Evolutionary conservation across 176 grass and related monocot species (phyloP).

Genomic region (Juncus inflexus): DNA sequence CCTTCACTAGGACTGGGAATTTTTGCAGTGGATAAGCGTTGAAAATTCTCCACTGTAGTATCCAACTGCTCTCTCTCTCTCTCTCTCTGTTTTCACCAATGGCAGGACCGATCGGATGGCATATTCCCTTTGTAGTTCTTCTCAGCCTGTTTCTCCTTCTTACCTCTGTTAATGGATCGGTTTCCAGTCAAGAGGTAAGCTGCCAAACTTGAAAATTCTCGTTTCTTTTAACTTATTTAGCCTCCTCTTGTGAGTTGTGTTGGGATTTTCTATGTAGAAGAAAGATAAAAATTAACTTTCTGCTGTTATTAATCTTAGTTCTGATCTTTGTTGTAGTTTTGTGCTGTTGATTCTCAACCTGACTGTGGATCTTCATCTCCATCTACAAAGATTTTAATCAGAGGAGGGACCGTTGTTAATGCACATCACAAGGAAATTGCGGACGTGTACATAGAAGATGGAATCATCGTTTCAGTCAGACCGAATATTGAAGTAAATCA

Average conservation of each 20-base stretch:
- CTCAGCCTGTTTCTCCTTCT: conserved; percentile 17
- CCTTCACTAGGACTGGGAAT: too few species aligned
- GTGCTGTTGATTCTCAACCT: conserved; percentile 26
- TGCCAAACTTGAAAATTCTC: background rate
- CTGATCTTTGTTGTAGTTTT: conserved; percentile 37
- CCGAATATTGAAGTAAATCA: conserved; percentile 65
- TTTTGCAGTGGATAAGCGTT: too few species aligned
- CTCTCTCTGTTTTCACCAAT: conserved; percentile 13
- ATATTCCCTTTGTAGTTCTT: background rate
- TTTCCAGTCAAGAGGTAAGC: conserved; percentile 19
- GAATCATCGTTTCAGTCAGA: conserved; percentile 62
- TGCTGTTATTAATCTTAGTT: background rate
- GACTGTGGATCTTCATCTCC: conserved; percentile 28
- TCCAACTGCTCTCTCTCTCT: background rate
- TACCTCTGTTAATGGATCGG: conserved; percentile 17
- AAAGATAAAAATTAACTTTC: background rate
- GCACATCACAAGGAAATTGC: conserved; percentile 63
- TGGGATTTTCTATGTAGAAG: background rate
- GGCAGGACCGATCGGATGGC: background rate
- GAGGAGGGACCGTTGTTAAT: conserved; percentile 90
- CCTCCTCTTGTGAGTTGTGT: too few species aligned
- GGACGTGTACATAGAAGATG: conserved; percentile 92
- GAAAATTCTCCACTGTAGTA: too few species aligned
- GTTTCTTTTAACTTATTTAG: too few species aligned
- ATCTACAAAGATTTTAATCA: conserved; percentile 72